Evolutionary conservation across 495 filamentous ascomycete genomes (phyloP).

Genomic region (Neurospora sp.): DNA sequence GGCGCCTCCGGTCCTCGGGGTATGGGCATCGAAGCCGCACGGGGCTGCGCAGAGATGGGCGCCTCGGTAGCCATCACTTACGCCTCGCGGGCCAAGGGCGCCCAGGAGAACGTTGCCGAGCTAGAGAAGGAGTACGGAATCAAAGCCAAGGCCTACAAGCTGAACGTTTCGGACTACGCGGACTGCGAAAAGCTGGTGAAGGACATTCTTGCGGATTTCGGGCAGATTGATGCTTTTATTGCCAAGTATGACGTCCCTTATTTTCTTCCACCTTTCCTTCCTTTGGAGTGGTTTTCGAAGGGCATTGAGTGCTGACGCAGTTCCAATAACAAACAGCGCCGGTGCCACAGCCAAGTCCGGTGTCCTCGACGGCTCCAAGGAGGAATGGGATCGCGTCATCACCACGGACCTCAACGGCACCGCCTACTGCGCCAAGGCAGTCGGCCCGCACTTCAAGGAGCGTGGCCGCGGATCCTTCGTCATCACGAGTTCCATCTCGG

Average conservation of each 20-base stretch:
- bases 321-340: slow-evolving; percentile 16
- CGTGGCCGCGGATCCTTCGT: slow-evolving; percentile 37
- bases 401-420: slow-evolving; percentile 55
- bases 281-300: neutral
- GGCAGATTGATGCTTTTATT: slow-evolving; percentile 39
- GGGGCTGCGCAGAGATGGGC: slow-evolving; percentile 41
- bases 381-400: slow-evolving; percentile 45
- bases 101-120: slow-evolving; percentile 47
- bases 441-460: slow-evolving; percentile 49
- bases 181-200: slow-evolving; percentile 44
- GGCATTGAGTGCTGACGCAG: neutral
- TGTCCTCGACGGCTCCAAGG: slow-evolving; percentile 29
- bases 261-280: neutral
- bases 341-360: slow-evolving; percentile 34
- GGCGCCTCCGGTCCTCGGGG: slow-evolving; percentile 42
- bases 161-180: slow-evolving; percentile 50
- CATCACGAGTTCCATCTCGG: slow-evolving; percentile 55
- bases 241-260: slow-evolving; percentile 31
- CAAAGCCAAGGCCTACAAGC: slow-evolving; percentile 54
- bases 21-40: slow-evolving; percentile 39
- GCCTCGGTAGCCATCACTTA: slow-evolving; percentile 41
- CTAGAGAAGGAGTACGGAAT: slow-evolving; percentile 40
- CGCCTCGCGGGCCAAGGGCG: slow-evolving; percentile 36
- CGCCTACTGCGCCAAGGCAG: slow-evolving; percentile 52
- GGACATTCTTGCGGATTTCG: slow-evolving; percentile 45